Base-by-base conservation (phyloP, 148 eudicot genomes). In the Pouteria glomerata region DNA sequence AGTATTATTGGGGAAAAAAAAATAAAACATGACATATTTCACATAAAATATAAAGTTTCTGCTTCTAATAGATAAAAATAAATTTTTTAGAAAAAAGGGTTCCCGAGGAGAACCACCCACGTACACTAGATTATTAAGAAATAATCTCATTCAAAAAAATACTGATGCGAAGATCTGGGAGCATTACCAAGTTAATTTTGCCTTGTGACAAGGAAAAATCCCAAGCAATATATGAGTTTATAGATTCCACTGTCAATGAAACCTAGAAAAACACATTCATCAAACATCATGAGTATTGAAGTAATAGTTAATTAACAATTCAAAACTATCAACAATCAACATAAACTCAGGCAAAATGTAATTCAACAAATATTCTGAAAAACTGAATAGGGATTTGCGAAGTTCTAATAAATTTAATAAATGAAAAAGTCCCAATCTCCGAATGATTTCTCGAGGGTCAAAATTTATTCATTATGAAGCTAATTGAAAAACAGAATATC, bases 211-310 rank as follows among this genome's bases (percentile, higher is more conserved):
- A 50, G 52, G 91, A 73, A 76, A 95, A 95, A 78, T 91, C 97
- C 99, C 99, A 95, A 61, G 97, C 99, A 71, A 95, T 91, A 71
- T 91, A 95, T 10, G 99, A 91, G 76, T 95, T 95, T 50, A 89
- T 64, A 30, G 97, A 81, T 58, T 95, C 99, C 79, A 87, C 99
- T 11, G 76, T 74, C 76, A 95, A 73, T 65, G 85, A 77, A 77
- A 95, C 97, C 99, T 95, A 69, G 52, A 81, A 70, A 78, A 35
- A 58, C 50, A 69, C 29, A 71, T 57, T 35, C 35, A 55, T 57
- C 21, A 47, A 29, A 33, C 30, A n/a, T 56, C 24, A 64, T 45
- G 57, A 37, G 16, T 42, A 23, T 14, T 12, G 51, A 27, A 2
- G 18, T 19, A 39, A 5, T 19, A 8, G 58, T 33, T 39, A 48